Evolutionary conservation across 371 early-diverging fungal genomes (phyloP), one percentile per base, ranked within the genome.

Genomic region (Actinomortierella ambigua): DNA sequence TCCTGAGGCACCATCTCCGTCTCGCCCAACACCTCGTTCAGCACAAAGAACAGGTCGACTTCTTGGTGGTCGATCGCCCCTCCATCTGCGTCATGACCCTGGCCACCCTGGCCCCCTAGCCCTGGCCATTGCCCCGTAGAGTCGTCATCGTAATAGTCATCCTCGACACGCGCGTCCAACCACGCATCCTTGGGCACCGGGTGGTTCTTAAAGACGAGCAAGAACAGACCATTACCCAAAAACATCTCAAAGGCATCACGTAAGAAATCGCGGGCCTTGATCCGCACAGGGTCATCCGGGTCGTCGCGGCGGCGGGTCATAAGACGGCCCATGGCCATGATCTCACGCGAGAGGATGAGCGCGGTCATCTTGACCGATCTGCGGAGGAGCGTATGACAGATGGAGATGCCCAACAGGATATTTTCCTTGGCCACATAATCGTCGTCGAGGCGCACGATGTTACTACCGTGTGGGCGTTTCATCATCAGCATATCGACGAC

Each of bases 281-380:
- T 61, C 43, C 81, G 67, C 0, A 87, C 81, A 0, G 85, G 85
- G 20, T 85, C 85, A 7, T 75, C 79, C 18, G 77, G 71, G 17
- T 81, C 77, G 0, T 63, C 68, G 23, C 70, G 66, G 24, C 78
- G 51, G 26, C 80, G 80, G 1, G 85, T 85, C 85, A 87, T 82
- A 20, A 87, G 61, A 39, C 80, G 79, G 3, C 85, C 81, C 34
- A 87, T 64, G 3, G 83, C 85, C 68, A 83, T 77, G 26, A 87
- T 87, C 55, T 87, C 85, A 47, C 83, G 81, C 6, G 84, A 84
- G 5, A 87, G 60, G 13, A 87, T 78, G 77, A 84, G 81, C 11
- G 87, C 84, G 18, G 87, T 84, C 55, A 87, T 68, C 55, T 84
- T 84, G 42, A 84, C 83, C 0, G 87, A 87, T 8, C 84, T 79